Evolutionary conservation across 306 rosid genomes (phyloP).

Genomic region (Malus fusca): DNA sequence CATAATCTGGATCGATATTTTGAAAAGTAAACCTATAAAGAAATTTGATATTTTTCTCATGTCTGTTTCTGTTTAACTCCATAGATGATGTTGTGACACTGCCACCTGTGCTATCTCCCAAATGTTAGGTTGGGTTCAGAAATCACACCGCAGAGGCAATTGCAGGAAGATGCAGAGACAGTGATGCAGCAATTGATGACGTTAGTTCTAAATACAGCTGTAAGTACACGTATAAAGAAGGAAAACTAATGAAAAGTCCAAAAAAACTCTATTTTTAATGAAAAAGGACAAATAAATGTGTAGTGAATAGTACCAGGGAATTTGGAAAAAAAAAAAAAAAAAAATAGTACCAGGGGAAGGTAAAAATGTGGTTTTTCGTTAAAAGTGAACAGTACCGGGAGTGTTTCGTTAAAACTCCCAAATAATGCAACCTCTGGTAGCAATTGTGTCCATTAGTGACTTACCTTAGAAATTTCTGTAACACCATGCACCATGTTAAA

Average conservation of each 20-base stretch:
- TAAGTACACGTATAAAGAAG: constrained; percentile 38
- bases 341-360: too few relatives aligned
- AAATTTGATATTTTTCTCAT: constrained; percentile 15
- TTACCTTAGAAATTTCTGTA: background rate
- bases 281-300: too few relatives aligned
- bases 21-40: constrained; percentile 56
- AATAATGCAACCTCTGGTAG: background rate
- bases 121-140: constrained; percentile 73
- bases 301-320: too few relatives aligned
- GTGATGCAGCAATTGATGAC: constrained; percentile 82
- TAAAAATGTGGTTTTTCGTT: too few relatives aligned
- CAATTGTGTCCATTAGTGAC: background rate
- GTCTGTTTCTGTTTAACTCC: constrained; percentile 9
- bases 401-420: too few relatives aligned
- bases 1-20: constrained; percentile 91
- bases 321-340: too few relatives aligned
- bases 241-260: too few relatives aligned
- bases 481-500: background rate
- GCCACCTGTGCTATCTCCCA: constrained; percentile 19
- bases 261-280: too few relatives aligned
- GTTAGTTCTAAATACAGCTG: constrained; percentile 82
- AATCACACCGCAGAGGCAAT: constrained; percentile 67
- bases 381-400: too few relatives aligned
- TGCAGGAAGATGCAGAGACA: constrained; percentile 78
- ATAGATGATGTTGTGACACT: constrained; percentile 13